Conservation (phyloP, 78 protist species). For the Cavenderia fasciculata region DNA sequence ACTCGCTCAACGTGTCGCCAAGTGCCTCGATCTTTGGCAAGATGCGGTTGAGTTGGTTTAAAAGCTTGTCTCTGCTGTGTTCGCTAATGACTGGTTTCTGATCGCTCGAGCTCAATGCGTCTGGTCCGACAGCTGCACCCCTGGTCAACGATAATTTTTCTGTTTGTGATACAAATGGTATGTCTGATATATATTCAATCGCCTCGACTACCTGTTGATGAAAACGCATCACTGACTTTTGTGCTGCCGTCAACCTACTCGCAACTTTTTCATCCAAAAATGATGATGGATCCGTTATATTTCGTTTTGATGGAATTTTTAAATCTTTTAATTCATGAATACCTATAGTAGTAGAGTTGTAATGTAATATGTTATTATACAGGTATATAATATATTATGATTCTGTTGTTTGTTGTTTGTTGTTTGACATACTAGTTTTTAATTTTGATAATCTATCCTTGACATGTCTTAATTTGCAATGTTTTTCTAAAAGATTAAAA, state of each 20-base stretch:
- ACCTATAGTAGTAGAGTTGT: background rate
- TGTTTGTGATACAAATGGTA: slow-evolving; percentile 54
- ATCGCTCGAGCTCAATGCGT: background rate
- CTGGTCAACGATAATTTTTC: slow-evolving; percentile 36
- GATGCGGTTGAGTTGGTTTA: slow-evolving; percentile 13
- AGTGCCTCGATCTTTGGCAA: slow-evolving; percentile 34
- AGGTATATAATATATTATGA: background rate
- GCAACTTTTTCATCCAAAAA: slow-evolving; percentile 71
- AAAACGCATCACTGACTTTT: slow-evolving; percentile 63
- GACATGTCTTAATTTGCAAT: slow-evolving; percentile 71
- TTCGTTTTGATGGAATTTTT: slow-evolving; percentile 25
- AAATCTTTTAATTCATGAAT: slow-evolving; percentile 65
- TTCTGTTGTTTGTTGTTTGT: no score
- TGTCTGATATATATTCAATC: slow-evolving; percentile 53
- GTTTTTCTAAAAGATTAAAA: slow-evolving; percentile 52
- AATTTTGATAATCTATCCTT: slow-evolving; percentile 58
- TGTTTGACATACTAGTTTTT: slow-evolving; percentile 36
- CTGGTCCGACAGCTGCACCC: slow-evolving; percentile 45
- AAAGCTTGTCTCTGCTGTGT: slow-evolving; percentile 27
- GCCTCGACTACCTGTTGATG: slow-evolving; percentile 77
- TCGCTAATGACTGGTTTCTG: slow-evolving; percentile 42
- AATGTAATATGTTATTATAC: background rate
- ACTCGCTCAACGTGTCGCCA: slow-evolving; percentile 8
- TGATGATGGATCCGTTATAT: background rate
- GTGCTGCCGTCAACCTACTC: slow-evolving; percentile 46